phyloP scores from a whole-genome alignment of 2,329 filamentous ascomycete species.

The Mycocentrospora acerina region DNA sequence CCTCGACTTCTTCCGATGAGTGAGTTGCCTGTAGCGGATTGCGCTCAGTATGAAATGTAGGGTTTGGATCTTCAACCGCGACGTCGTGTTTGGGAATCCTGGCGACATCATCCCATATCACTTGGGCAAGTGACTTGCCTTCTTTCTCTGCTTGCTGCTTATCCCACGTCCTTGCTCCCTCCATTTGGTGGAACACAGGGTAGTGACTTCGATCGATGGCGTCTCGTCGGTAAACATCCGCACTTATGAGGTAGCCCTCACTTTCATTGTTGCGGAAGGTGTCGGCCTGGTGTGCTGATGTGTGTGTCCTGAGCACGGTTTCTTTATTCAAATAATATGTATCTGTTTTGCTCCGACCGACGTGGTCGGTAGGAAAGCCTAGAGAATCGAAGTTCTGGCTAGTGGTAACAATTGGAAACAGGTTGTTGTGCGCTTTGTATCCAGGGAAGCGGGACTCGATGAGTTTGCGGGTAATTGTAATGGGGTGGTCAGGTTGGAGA shows the following conservation, averaged over 20 bases:
- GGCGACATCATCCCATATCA: constrained; percentile 70
- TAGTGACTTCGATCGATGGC: constrained; percentile 95
- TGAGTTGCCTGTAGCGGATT: constrained; percentile 85
- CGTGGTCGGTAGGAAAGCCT: constrained; percentile 84
- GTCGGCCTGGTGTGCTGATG: constrained; percentile 87
- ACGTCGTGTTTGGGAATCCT: constrained; percentile 72
- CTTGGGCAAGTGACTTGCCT: constrained; percentile 54
- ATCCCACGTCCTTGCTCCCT: constrained; percentile 89
- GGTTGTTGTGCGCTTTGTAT: constrained; percentile 75
- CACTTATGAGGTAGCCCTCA: constrained; percentile 84
- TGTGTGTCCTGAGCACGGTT: constrained; percentile 88
- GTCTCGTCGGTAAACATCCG: constrained; percentile 94
- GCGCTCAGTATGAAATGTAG: constrained; percentile 70
- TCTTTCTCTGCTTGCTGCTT: constrained; percentile 57
- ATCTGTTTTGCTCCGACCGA: constrained; percentile 82
- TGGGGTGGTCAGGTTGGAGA: constrained; percentile 84
- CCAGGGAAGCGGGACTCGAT: constrained; percentile 86
- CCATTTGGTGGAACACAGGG: constrained; percentile 98
- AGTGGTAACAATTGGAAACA: constrained; percentile 81
- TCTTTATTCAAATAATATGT: constrained; percentile 91
- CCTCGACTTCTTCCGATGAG: constrained; percentile 73
- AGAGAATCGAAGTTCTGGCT: constrained; percentile 95
- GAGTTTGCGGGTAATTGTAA: constrained; percentile 86
- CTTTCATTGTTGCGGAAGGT: constrained; percentile 72
- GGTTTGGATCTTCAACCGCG: constrained; percentile 80